Percentiles rank a stretch among this genome's conserved stretches.
Evolutionary conservation across 2,329 filamentous ascomycete species (phyloP).

Genomic region (Calonectria pauciramosa): DNA sequence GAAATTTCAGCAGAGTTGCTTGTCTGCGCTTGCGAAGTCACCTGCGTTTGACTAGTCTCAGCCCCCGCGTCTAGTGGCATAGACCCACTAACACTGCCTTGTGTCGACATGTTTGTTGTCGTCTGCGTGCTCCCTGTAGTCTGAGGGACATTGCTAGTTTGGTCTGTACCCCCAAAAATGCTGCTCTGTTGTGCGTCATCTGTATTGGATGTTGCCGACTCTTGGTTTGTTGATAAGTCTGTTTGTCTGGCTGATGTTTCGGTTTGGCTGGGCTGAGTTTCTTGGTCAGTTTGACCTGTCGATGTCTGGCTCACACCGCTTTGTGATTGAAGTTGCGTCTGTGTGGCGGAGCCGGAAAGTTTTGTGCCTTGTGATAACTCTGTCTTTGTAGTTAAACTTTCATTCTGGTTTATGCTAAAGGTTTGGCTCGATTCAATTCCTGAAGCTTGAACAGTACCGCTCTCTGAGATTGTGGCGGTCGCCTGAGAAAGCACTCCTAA

Average conservation of each 20-base stretch:
- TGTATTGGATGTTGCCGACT: neutral
- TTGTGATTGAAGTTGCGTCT: neutral
- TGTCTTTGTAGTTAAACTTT: neutral
- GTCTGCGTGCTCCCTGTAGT: neutral
- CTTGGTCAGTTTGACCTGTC: neutral
- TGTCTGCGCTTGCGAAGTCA: no score
- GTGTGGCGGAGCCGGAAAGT: neutral
- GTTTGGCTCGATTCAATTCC: neutral
- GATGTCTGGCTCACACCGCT: neutral
- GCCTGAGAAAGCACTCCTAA: no score
- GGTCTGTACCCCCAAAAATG: neutral
- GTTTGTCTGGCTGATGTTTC: neutral
- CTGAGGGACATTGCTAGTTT: neutral
- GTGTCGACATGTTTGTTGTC: neutral
- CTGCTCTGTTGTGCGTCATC: neutral
- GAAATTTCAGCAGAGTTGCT: no score
- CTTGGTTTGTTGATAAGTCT: neutral
- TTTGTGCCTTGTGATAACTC: neutral
- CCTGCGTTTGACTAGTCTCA: no score
- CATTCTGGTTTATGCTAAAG: neutral
- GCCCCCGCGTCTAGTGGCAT: neutral
- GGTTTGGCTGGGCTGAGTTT: neutral
- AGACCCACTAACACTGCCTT: neutral
- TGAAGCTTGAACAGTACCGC: neutral
- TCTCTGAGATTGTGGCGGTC: no score